Conservation (phyloP, 2,329 filamentous ascomycete genomes). For the Ramichloridium luteum region DNA sequence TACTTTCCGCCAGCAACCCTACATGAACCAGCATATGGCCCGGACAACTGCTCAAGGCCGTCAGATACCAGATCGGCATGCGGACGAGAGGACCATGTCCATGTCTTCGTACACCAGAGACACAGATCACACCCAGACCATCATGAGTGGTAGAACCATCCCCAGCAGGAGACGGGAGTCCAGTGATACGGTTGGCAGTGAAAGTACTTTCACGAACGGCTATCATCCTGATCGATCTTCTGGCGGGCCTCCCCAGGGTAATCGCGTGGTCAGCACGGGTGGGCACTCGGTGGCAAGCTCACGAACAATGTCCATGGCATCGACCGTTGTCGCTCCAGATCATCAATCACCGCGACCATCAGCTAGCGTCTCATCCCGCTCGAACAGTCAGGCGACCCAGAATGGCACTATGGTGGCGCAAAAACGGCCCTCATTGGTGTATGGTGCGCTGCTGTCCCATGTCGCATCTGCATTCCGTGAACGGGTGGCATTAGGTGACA, state of each 20-base stretch:
- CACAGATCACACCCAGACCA: conserved; percentile 67
- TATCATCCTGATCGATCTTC: conserved; percentile 14
- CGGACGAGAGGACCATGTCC: conserved; percentile 86
- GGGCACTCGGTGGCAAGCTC: conserved; percentile 34
- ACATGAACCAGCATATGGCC: conserved; percentile 50
- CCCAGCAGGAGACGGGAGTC: conserved; percentile 59
- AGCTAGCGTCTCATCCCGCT: conserved; percentile 15
- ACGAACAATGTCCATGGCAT: conserved; percentile 87
- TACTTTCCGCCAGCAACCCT: conserved; percentile 67
- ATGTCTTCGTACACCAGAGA: conserved; percentile 75
- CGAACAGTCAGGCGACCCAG: conserved; percentile 27
- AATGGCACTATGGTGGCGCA: conserved; percentile 43
- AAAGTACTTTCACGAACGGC: conserved; percentile 20
- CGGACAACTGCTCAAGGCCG: conserved; percentile 84
- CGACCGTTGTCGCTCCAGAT: conserved; percentile 51
- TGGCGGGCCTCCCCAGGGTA: conserved; percentile 13
- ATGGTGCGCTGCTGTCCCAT: conserved; percentile 83
- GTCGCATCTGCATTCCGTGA: conserved; percentile 88
- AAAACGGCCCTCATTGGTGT: conserved; percentile 69
- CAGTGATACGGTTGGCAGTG: conserved; percentile 17
- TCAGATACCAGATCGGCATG: conserved; percentile 74
- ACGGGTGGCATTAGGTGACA: conserved; percentile 71
- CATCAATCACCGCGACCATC: conserved; percentile 18
- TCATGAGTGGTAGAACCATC: conserved; percentile 87
- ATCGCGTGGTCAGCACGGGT: conserved; percentile 17